These are phyloP conservation scores for Cytospora piceae DNA, from an alignment of 2,329 filamentous ascomycete species.

Conservation along the genomic window DNA sequence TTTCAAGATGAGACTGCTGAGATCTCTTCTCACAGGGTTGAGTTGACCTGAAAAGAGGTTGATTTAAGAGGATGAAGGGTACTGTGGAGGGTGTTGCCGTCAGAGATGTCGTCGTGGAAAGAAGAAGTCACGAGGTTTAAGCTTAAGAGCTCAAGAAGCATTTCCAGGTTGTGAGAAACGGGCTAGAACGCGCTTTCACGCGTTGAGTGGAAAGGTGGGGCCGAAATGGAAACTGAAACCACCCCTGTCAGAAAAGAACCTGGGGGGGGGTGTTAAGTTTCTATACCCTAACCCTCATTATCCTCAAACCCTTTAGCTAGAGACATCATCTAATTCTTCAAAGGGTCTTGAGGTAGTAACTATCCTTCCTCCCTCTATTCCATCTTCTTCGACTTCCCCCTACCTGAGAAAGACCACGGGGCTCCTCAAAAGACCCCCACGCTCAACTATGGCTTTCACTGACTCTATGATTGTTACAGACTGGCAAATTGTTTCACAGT, in stretches of 20 bases:
- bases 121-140: not conserved
- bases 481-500: no score
- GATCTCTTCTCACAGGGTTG: not conserved
- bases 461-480: no score
- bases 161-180: not conserved
- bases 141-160: not conserved
- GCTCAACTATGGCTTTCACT: no score
- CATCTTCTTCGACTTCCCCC: no score
- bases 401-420: no score
- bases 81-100: not conserved
- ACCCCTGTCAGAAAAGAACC: no score
- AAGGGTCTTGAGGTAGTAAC: no score
- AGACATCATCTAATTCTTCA: no score
- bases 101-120: not conserved
- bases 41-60: not conserved
- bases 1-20: not conserved
- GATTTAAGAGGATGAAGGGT: not conserved
- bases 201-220: conserved; percentile 18
- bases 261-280: no score
- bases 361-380: no score
- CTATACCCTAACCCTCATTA: not conserved
- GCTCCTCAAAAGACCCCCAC: no score
- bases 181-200: conserved; percentile 12
- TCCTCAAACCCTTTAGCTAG: no score
- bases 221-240: not conserved